Evolutionary conservation across 345 rosid species (phyloP).

Genomic region (Salix caprea): DNA sequence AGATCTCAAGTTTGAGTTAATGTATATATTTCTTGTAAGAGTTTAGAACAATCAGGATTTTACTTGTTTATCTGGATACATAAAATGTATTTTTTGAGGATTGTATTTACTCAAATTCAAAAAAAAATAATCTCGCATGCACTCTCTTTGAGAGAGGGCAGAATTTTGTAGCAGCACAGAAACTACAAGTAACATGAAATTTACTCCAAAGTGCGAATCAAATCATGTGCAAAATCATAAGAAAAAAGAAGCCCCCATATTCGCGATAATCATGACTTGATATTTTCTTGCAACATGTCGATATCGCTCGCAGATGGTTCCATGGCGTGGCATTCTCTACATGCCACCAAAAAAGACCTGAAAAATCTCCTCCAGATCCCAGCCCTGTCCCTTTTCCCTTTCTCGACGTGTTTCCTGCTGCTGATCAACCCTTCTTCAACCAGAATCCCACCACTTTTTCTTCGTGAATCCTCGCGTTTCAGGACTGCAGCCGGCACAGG

Average conservation of each 20-base stretch:
- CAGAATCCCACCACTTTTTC: constrained; percentile 11
- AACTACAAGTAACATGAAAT: not conserved
- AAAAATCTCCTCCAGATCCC: constrained; percentile 50
- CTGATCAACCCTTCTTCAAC: constrained; percentile 30
- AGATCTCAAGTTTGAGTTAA: too few relatives aligned
- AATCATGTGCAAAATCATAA: not conserved
- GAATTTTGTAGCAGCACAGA: too few relatives aligned
- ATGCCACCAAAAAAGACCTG: constrained; percentile 48
- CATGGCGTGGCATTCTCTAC: constrained; percentile 82
- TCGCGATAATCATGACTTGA: not conserved
- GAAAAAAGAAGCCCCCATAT: not conserved
- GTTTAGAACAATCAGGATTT: too few relatives aligned
- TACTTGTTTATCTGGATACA: too few relatives aligned
- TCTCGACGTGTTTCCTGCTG: constrained; percentile 5
- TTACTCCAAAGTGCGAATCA: not conserved
- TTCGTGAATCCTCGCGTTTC: constrained; percentile 50
- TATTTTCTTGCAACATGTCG: constrained; percentile 5
- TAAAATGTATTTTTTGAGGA: too few relatives aligned
- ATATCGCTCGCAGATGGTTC: constrained; percentile 45
- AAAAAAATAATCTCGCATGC: too few relatives aligned
- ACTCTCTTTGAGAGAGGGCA: too few relatives aligned
- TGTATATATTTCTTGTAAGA: too few relatives aligned
- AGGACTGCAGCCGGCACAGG: constrained; percentile 31
- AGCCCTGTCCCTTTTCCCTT: constrained; percentile 15
- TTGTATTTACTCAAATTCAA: too few relatives aligned